These are phyloP conservation scores for Hemileccinum rubropunctum DNA, from an alignment of 768 basidiomycete genomes.

Conservation along the genomic window DNA sequence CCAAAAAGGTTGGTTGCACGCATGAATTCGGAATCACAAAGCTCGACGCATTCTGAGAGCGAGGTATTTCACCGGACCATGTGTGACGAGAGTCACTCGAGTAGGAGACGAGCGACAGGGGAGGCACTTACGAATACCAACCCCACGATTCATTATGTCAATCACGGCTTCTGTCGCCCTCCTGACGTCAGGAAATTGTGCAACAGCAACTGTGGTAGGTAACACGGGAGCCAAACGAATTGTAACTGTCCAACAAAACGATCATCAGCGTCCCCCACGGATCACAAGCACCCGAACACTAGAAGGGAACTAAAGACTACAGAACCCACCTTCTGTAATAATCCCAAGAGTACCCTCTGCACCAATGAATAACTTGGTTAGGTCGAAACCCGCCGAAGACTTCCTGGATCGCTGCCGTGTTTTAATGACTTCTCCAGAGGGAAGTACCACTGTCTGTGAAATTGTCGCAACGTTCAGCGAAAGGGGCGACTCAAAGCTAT, in stretches of 20 bases:
- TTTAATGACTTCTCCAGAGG: conserved; percentile 87
- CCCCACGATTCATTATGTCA: conserved; percentile 68
- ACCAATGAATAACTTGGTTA: conserved; percentile 84
- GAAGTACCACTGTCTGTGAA: conserved; percentile 79
- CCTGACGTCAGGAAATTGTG: conserved; percentile 74
- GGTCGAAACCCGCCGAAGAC: conserved; percentile 84
- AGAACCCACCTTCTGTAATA: conserved; percentile 68
- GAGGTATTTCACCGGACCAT: not conserved
- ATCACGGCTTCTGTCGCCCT: conserved; percentile 72
- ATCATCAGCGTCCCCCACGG: not conserved
- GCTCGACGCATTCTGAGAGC: conserved; percentile 73
- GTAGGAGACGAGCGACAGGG: not conserved
- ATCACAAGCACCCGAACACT: not conserved
- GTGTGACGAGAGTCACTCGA: not conserved
- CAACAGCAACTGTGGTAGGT: conserved; percentile 80
- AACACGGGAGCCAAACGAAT: conserved; percentile 77
- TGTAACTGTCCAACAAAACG: conserved; percentile 49
- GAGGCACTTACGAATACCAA: conserved; percentile 64
- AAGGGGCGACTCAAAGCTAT: not conserved
- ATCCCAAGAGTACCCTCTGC: conserved; percentile 84
- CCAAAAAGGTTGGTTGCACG: conserved; percentile 55
- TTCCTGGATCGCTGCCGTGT: conserved; percentile 78
- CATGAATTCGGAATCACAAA: conserved; percentile 74
- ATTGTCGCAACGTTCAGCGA: not conserved
- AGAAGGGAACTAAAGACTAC: not conserved